Evolutionary conservation across 148 eudicot species (phyloP).

Genomic region (Heliamphora exappendiculata): DNA sequence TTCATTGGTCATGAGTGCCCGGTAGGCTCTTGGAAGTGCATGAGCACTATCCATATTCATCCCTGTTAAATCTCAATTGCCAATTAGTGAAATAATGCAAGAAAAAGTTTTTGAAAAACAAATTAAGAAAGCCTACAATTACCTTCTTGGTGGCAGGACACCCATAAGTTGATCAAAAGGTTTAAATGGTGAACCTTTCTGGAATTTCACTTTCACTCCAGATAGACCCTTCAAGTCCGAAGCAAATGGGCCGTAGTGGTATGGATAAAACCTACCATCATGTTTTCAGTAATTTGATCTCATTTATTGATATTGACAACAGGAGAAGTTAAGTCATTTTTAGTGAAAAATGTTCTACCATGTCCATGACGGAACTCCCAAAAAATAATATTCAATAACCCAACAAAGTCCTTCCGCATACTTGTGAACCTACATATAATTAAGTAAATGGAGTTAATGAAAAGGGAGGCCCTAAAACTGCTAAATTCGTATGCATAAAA

Average conservation of each 20-base stretch:
- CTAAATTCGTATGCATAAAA: too few species aligned
- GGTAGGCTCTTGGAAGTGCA: constrained; percentile 43
- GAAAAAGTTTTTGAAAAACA: neutral
- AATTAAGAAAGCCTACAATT: neutral
- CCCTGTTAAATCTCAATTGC: neutral
- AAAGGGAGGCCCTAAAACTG: too few species aligned
- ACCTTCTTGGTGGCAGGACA: constrained; percentile 67
- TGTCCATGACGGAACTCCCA: constrained; percentile 44
- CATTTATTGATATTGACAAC: too few species aligned
- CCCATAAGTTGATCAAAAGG: constrained; percentile 67
- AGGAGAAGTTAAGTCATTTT: neutral
- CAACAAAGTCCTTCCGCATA: constrained; percentile 45
- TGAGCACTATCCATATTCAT: constrained; percentile 28
- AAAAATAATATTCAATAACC: constrained; percentile 21
- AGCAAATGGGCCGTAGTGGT: constrained; percentile 47
- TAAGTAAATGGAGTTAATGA: neutral
- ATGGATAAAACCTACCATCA: constrained; percentile 39
- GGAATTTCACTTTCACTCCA: constrained; percentile 28
- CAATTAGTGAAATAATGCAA: neutral
- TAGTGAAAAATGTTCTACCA: constrained; percentile 17
- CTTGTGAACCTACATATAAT: constrained; percentile 30
- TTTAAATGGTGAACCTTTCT: constrained; percentile 38
- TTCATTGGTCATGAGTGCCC: constrained; percentile 35
- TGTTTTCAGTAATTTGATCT: neutral
- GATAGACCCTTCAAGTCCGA: constrained; percentile 52